These are phyloP conservation scores for Septoria petroselini DNA, from an alignment of 2,329 filamentous ascomycete species.

Conservation along the genomic window DNA sequence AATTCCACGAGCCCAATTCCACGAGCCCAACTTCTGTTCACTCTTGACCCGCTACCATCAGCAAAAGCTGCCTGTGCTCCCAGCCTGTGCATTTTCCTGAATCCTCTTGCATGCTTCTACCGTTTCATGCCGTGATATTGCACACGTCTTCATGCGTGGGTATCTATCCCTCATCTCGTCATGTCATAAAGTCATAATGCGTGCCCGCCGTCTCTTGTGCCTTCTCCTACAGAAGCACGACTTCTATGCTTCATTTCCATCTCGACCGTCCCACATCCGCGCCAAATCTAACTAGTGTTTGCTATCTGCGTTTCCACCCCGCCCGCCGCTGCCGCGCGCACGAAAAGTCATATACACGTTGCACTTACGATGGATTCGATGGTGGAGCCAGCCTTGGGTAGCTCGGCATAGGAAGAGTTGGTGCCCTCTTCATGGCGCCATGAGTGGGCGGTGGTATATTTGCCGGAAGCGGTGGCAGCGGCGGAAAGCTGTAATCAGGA, in stretches of 20 bases:
- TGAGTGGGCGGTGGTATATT: slow-evolving; percentile 4
- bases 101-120: background rate
- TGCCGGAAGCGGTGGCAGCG: slow-evolving; percentile 6
- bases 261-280: too few relatives aligned
- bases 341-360: background rate
- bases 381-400: slow-evolving; percentile 11
- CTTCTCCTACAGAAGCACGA: too few relatives aligned
- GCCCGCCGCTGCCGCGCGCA: background rate
- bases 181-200: slow-evolving; percentile 8
- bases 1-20: slow-evolving; percentile 7
- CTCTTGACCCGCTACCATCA: background rate
- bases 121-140: background rate
- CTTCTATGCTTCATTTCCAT: too few relatives aligned
- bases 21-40: too few relatives aligned
- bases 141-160: background rate
- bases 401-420: slow-evolving; percentile 15
- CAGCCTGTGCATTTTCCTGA: background rate
- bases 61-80: background rate
- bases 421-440: slow-evolving; percentile 6
- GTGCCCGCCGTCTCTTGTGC: slow-evolving; percentile 4
- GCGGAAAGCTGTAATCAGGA: slow-evolving; percentile 25
- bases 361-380: too few relatives aligned
- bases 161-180: slow-evolving; percentile 5
- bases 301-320: background rate
- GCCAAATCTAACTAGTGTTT: too few relatives aligned